A percentile compares a stretch with the other conserved stretches of the same genome.
These are phyloP conservation scores for Microbotryum silenes-acaulis DNA, from an alignment of 1,284 basidiomycete species.

Conservation along the genomic window DNA sequence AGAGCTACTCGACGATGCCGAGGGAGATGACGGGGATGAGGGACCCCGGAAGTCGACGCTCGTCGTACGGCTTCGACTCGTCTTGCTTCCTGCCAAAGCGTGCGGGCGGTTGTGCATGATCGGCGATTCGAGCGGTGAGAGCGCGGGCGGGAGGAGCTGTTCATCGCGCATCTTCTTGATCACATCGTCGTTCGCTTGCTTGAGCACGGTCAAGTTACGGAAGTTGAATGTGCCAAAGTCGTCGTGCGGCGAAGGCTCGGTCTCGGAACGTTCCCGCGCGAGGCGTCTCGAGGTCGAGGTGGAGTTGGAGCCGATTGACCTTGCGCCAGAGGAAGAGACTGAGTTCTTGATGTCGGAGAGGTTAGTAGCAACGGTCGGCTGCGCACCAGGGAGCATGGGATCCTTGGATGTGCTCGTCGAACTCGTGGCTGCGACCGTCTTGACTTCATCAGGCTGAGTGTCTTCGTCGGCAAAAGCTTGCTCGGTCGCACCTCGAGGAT, in stretches of 20 bases:
- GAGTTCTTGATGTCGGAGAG: too few species aligned
- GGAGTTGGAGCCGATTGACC: neutral
- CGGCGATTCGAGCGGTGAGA: conserved; percentile 22
- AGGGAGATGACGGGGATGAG: conserved; percentile 21
- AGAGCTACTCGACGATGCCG: conserved; percentile 31
- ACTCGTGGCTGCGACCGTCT: conserved; percentile 47
- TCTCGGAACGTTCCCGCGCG: conserved; percentile 23
- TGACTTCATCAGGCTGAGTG: conserved; percentile 53
- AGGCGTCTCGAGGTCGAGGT: conserved; percentile 1
- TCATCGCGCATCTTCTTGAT: conserved; percentile 72
- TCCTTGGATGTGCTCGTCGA: conserved; percentile 39
- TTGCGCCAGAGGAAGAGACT: too few species aligned
- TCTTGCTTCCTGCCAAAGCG: neutral
- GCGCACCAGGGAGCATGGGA: too few species aligned
- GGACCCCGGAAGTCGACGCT: conserved; percentile 19
- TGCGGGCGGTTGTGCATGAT: conserved; percentile 30
- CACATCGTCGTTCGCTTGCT: conserved; percentile 97
- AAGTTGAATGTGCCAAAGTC: conserved; percentile 98
- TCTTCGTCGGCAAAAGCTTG: conserved; percentile 76
- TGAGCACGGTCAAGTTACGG: conserved; percentile 93
- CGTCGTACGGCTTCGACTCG: conserved; percentile 11
- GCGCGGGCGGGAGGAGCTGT: conserved; percentile 33
- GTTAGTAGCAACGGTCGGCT: too few species aligned
- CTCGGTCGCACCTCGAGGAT: conserved; percentile 81
- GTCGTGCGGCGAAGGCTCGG: conserved; percentile 40